Percentiles rank a stretch among this genome's conserved stretches.
These are phyloP conservation scores for Paecilomyces niveus DNA, from an alignment of 2,329 filamentous ascomycete genomes.

Conservation along the genomic window DNA sequence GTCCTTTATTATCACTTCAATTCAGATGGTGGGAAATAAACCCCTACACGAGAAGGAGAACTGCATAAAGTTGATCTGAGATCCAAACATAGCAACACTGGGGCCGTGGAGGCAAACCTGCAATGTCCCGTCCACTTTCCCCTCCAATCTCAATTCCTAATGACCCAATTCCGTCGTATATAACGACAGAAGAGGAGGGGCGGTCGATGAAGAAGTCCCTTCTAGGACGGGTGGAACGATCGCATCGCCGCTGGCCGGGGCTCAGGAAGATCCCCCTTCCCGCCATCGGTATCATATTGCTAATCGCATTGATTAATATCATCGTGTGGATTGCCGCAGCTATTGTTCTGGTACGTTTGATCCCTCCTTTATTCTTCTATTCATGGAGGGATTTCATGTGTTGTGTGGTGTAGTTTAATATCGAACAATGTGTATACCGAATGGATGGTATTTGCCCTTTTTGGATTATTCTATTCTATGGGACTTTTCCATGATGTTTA, in stretches of 20 bases:
- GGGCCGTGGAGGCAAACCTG: neutral
- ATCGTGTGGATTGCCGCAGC: conserved; percentile 53
- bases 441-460: no score
- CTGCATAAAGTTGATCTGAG: neutral
- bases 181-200: neutral
- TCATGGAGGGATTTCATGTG: neutral
- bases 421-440: no score
- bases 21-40: neutral
- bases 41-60: neutral
- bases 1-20: neutral
- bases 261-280: conserved; percentile 50
- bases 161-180: neutral
- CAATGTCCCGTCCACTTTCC: neutral
- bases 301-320: conserved; percentile 48
- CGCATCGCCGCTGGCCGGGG: conserved; percentile 48
- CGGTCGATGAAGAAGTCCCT: conserved; percentile 15
- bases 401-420: no score
- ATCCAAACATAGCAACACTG: neutral
- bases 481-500: neutral
- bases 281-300: conserved; percentile 50
- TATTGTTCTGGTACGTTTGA: conserved; percentile 46
- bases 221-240: conserved; percentile 34
- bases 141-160: neutral
- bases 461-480: neutral
- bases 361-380: neutral